Evolutionary conservation across 2,329 filamentous ascomycete species (phyloP).

Genomic region (Fusarium tuaranense): DNA sequence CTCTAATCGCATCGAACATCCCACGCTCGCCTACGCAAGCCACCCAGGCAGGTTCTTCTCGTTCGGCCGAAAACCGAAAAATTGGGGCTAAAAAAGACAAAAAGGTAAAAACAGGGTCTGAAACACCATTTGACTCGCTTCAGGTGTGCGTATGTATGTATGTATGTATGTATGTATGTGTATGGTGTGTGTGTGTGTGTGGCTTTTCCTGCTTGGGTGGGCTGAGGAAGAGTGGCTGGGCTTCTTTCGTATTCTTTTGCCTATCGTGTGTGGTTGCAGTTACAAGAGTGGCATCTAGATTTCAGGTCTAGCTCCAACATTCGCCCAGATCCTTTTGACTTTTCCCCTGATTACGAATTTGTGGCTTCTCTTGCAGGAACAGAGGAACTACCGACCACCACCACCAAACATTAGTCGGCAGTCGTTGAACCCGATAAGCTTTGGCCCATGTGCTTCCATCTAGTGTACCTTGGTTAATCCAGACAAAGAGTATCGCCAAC

Average conservation of each 20-base stretch:
- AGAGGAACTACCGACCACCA: background rate
- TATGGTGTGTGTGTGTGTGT: background rate
- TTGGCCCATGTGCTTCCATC: background rate
- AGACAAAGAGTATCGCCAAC: background rate
- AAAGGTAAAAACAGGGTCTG: constrained; percentile 3
- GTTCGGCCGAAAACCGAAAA: constrained; percentile 15
- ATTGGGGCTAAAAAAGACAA: background rate
- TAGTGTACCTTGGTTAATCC: background rate
- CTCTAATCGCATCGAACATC: background rate
- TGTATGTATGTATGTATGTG: background rate
- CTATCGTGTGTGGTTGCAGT: constrained; percentile 15
- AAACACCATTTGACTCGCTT: background rate
- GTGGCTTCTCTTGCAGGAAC: background rate
- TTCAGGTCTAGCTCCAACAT: background rate
- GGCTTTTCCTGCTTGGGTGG: background rate
- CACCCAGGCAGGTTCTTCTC: constrained; percentile 4
- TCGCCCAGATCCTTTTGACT: background rate
- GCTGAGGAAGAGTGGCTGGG: background rate
- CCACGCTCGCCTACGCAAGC: constrained; percentile 26
- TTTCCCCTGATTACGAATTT: constrained; percentile 4
- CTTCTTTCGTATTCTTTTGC: constrained; percentile 20
- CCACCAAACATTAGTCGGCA: background rate
- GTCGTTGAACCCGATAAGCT: background rate
- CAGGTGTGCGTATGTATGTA: background rate
- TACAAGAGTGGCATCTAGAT: constrained; percentile 10